These are phyloP conservation scores for Hibiscus syriacus DNA, from an alignment of 345 rosid genomes.

Conservation along the genomic window DNA sequence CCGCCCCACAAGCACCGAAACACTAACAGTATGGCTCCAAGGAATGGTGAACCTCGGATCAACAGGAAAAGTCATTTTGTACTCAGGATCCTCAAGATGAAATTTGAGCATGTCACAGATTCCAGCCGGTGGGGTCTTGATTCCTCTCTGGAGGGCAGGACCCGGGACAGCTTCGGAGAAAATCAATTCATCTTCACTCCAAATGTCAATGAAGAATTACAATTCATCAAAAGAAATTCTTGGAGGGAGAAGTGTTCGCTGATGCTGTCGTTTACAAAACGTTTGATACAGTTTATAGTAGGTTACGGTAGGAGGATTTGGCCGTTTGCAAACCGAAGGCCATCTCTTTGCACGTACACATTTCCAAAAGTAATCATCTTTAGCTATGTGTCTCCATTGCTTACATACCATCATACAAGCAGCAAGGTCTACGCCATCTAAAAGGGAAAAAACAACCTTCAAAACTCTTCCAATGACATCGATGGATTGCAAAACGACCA, in stretches of 20 bases:
- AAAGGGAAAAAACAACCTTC: no score
- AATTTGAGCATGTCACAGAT: slow-evolving; percentile 36
- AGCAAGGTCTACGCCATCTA: slow-evolving; percentile 70
- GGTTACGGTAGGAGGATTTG: no score
- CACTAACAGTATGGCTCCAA: slow-evolving; percentile 43
- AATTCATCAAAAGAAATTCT: no score
- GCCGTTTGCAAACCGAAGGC: no score
- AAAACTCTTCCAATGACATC: slow-evolving; percentile 65
- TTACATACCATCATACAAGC: slow-evolving; percentile 76
- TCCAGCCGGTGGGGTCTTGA: slow-evolving; percentile 41
- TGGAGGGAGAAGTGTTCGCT: no score
- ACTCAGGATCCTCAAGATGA: slow-evolving; percentile 47
- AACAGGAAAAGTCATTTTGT: slow-evolving; percentile 67
- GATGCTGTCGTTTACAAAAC: slow-evolving; percentile 45
- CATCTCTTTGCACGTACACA: no score
- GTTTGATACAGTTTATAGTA: slow-evolving; percentile 60
- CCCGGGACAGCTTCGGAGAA: slow-evolving; percentile 78
- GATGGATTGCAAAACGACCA: slow-evolving; percentile 8
- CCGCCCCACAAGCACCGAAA: slow-evolving; percentile 66
- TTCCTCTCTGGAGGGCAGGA: slow-evolving; percentile 48
- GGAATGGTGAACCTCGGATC: slow-evolving; percentile 64
- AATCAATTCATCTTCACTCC: no score
- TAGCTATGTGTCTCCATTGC: no score
- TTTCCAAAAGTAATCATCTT: no score
- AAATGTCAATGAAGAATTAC: no score